Percentiles rank a stretch among this genome's conserved stretches.
phyloP scores from a whole-genome alignment of 108 stramenopile species.

The Cyclostephanos tholiformis region DNA sequence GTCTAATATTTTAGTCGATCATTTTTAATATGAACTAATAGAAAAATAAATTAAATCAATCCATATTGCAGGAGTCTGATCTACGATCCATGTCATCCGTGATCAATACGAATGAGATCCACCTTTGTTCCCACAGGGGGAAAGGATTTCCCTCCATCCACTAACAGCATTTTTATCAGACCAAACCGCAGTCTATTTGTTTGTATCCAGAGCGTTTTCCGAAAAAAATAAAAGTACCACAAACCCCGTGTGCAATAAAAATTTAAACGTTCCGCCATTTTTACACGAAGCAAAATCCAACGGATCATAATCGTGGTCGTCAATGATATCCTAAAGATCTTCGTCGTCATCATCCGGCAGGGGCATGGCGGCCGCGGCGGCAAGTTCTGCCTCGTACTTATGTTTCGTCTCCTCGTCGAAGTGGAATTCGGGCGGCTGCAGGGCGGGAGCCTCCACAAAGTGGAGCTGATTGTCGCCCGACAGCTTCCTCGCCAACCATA shows the following conservation, averaged over 20 bases:
- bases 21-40: conserved; percentile 19
- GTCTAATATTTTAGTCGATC: not conserved
- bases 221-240: not conserved
- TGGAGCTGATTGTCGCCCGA: conserved; percentile 94
- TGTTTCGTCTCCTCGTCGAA: conserved; percentile 91
- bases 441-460: conserved; percentile 98
- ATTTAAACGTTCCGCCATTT: not conserved
- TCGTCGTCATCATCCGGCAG: conserved; percentile 97
- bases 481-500: conserved; percentile 99
- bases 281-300: not conserved
- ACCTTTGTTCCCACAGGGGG: not conserved
- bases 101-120: not conserved
- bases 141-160: not conserved
- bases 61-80: not conserved
- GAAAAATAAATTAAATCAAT: not conserved
- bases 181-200: not conserved
- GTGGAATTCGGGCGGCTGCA: conserved; percentile 96
- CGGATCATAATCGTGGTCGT: conserved; percentile 1
- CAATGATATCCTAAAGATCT: conserved; percentile 91
- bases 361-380: conserved; percentile 89
- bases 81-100: not conserved
- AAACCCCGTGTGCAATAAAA: not conserved
- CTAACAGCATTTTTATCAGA: not conserved
- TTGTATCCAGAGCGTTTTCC: not conserved
- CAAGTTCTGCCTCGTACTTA: conserved; percentile 87